Conservation (phyloP, 78 protist species). For the Dictyostelium discoideum region dicty_2.7 NC_007090.3:3721501-3722000, state of each 20-base stretch:
- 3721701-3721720: not conserved
- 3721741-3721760: not conserved
- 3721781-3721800: constrained; percentile 6
- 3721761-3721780: not conserved
- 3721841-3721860: constrained; percentile 28
- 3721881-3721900: constrained; percentile 65
- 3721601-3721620: constrained; percentile 61
- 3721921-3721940: constrained; percentile 60
- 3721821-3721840: not conserved
- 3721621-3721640: constrained; percentile 16
- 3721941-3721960: constrained; percentile 56
- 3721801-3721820: not conserved
- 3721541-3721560: constrained; percentile 72
- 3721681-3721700: not conserved
- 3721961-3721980: constrained; percentile 80
- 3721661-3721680: constrained; percentile 82
- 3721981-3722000: constrained; percentile 89
- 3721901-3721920: constrained; percentile 56
- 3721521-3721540: constrained; percentile 51
- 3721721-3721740: not conserved
- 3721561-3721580: constrained; percentile 83
- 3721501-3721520: constrained; percentile 74
- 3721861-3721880: constrained; percentile 41
- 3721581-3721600: not conserved
- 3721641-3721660: constrained; percentile 92